Percentiles rank a stretch among this genome's conserved stretches.
Evolutionary conservation across 2,329 filamentous ascomycete genomes (phyloP).

Genomic region (Aspergillus sp.): DNA sequence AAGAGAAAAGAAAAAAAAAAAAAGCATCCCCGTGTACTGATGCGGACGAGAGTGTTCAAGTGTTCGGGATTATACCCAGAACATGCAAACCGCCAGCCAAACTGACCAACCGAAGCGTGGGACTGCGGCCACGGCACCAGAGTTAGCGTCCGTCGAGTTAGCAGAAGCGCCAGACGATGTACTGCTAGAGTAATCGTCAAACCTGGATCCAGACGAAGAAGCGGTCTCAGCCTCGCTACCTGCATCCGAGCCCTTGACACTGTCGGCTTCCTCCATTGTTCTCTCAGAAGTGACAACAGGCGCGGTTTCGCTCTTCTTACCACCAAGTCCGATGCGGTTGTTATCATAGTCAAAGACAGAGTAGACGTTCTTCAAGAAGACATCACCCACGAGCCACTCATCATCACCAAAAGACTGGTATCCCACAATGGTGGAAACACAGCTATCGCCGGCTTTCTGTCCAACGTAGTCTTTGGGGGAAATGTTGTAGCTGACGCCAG

Average conservation of each 20-base stretch:
- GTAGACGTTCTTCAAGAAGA: conserved; percentile 87
- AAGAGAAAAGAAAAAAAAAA: not conserved
- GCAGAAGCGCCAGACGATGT: conserved; percentile 2
- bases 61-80: conserved; percentile 6
- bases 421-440: conserved; percentile 67
- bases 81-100: conserved; percentile 7
- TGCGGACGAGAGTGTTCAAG: not conserved
- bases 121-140: conserved; percentile 4
- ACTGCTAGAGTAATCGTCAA: conserved; percentile 8
- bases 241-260: not conserved
- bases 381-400: conserved; percentile 75
- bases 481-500: conserved; percentile 59
- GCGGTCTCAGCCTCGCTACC: not conserved
- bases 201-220: conserved; percentile 1
- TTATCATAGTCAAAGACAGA: conserved; percentile 71
- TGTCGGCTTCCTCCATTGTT: not conserved
- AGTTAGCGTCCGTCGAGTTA: conserved; percentile 3
- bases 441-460: conserved; percentile 28
- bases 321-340: conserved; percentile 32
- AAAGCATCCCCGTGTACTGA: not conserved
- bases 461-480: conserved; percentile 65
- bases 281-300: not conserved
- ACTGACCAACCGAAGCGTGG: conserved; percentile 11
- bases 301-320: not conserved
- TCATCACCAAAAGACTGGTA: conserved; percentile 55